Conservation (phyloP, 768 basidiomycete species). For the Amanita subjunquillea region DNA sequence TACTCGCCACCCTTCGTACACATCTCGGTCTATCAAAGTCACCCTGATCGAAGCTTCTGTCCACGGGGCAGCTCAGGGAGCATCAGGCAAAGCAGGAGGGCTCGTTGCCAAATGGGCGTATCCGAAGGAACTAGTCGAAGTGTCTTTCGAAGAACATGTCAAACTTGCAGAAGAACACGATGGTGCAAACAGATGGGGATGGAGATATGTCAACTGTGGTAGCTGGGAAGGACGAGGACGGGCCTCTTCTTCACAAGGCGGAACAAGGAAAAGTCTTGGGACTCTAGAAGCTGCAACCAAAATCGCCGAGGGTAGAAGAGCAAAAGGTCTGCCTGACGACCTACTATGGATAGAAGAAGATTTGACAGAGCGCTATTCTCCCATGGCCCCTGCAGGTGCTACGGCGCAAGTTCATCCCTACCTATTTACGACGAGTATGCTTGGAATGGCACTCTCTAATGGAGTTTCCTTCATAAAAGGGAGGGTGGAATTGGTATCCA, state of each 20-base stretch:
- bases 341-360: slow-evolving; percentile 42
- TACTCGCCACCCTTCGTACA: slow-evolving; percentile 42
- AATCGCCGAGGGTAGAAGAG: slow-evolving; percentile 12
- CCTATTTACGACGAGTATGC: slow-evolving; percentile 64
- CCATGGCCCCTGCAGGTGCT: slow-evolving; percentile 44
- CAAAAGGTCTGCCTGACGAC: slow-evolving; percentile 36
- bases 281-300: slow-evolving; percentile 21
- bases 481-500: slow-evolving; percentile 32
- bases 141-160: slow-evolving; percentile 71
- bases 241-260: slow-evolving; percentile 14
- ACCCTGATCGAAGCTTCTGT: slow-evolving; percentile 67
- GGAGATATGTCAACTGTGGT: slow-evolving; percentile 65
- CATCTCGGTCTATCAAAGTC: slow-evolving; percentile 28
- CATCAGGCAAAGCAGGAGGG: slow-evolving; percentile 79
- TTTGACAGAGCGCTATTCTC: slow-evolving; percentile 51
- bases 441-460: slow-evolving; percentile 45
- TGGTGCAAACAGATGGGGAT: slow-evolving; percentile 74
- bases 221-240: slow-evolving; percentile 63
- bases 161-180: slow-evolving; percentile 58
- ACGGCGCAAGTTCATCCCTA: slow-evolving; percentile 77
- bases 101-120: slow-evolving; percentile 84
- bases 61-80: slow-evolving; percentile 62
- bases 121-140: slow-evolving; percentile 53
- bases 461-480: slow-evolving; percentile 42
- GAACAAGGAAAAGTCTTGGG: slow-evolving; percentile 36